Conservation (phyloP, 371 early-diverging fungal genomes). For the Synchytrium microbalum region DNA sequence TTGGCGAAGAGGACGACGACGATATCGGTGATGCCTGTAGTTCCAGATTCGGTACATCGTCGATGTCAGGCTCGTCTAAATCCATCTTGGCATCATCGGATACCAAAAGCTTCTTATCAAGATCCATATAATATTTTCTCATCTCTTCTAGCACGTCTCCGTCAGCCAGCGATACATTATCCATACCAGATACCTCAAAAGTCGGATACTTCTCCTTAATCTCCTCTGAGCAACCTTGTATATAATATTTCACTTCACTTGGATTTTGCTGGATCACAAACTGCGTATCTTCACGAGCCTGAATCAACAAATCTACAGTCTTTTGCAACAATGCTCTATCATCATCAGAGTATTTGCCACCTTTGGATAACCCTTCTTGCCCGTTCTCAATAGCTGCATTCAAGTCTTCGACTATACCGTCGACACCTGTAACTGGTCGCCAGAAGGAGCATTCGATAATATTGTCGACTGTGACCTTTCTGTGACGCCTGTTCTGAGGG, state of each 20-base stretch:
- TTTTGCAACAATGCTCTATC: background rate
- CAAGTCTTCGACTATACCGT: constrained; percentile 30
- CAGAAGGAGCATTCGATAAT: constrained; percentile 57
- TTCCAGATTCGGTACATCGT: background rate
- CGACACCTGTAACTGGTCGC: constrained; percentile 17
- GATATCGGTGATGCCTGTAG: background rate
- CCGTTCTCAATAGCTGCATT: background rate
- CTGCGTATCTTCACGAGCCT: background rate
- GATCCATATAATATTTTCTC: background rate
- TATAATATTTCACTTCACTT: background rate
- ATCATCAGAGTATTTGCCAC: background rate
- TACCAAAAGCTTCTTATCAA: background rate
- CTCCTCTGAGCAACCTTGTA: background rate
- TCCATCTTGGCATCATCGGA: background rate
- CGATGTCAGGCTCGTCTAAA: too few species aligned
- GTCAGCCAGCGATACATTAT: background rate
- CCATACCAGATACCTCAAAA: background rate
- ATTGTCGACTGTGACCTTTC: constrained; percentile 45
- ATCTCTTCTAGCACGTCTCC: background rate
- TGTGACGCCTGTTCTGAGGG: constrained; percentile 44
- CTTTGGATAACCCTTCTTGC: constrained; percentile 19
- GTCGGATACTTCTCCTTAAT: too few species aligned
- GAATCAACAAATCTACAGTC: background rate
- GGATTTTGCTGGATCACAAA: background rate
- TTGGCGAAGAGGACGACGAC: background rate